Evolutionary conservation across 805 yeast genomes (phyloP).

Genomic region (fission yeast (Schizosaccharomyces pombe)): DNA sequence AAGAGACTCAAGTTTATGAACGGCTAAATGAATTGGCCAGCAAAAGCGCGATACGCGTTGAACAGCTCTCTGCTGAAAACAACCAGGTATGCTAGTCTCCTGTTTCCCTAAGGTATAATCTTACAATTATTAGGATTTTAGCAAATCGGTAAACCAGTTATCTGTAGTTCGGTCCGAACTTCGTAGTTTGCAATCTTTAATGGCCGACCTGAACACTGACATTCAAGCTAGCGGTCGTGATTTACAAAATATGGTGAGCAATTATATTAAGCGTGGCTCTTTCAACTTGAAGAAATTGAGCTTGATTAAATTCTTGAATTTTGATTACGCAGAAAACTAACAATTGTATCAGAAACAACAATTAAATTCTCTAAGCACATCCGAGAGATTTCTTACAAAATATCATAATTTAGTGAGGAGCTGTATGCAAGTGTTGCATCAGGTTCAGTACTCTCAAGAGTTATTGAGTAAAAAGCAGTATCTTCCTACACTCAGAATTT

Average conservation of each 20-base stretch:
- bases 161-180: neutral
- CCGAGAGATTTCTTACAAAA: neutral
- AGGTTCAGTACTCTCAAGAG: neutral
- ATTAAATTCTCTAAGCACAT: neutral
- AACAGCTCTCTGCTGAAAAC: neutral
- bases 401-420: neutral
- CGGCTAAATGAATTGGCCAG: neutral
- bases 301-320: no score
- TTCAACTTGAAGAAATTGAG: no score
- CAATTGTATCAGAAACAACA: neutral
- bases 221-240: constrained; percentile 1
- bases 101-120: neutral
- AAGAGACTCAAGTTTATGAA: neutral
- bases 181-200: neutral
- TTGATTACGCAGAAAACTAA: neutral
- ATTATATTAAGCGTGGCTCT: no score
- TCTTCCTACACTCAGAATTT: neutral
- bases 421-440: neutral
- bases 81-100: neutral
- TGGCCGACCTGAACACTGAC: neutral
- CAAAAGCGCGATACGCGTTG: neutral
- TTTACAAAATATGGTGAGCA: neutral
- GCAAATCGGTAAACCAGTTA: neutral
- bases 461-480: neutral
- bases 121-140: neutral